Base-by-base conservation (phyloP, 176 grass and related monocot species). In the Carex pumila region DNA sequence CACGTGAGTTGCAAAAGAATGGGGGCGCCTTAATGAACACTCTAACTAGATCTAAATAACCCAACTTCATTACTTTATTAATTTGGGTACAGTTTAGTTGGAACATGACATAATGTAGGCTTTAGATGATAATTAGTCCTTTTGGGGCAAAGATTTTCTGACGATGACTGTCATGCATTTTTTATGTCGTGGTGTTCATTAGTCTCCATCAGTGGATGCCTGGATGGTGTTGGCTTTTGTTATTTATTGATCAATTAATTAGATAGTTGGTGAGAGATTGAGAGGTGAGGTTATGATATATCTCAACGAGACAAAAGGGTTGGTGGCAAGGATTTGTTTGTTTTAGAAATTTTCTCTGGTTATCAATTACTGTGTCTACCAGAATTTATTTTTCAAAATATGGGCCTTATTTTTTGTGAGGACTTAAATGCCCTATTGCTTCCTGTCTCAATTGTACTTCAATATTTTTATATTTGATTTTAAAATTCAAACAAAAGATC, bases 91-190 rank as follows among this genome's bases (percentile, higher is more conserved):
- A 55, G 22, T 55, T 77, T 54, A 56, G 73, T 77, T 55, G 73
- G 73, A 77, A 13, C 73, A 77, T 56, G 73, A 56, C 73, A 77
- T 56, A 56, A 77, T 77, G 49, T 76, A 54, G 49, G 45, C 47
- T 55, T 55, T 54, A 50, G 18, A 77, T 32, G 13, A 14, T 77
- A 18, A 77, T 56, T 34, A 10, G 50, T 56, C 0, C 47, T 53
- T 73, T 45, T 54, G 43, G 17, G 13, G 25, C 49, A 77, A 15
- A 77, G 73, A 77, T 77, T 55, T 55, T 30, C 50, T 55, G 73
- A 77, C 73, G 50, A 54, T 2, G 50, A 77, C 50, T 56, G 7
- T 47, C 41, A 18, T 47, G 68, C 41, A 37, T 71, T 47, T 47
- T 71, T 19, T 6, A 71, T 71, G 25, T 31, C 50, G 56, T 32